Base-by-base conservation (phyloP, 2,329 filamentous ascomycete genomes). In the Clathrospora elynae region DNA sequence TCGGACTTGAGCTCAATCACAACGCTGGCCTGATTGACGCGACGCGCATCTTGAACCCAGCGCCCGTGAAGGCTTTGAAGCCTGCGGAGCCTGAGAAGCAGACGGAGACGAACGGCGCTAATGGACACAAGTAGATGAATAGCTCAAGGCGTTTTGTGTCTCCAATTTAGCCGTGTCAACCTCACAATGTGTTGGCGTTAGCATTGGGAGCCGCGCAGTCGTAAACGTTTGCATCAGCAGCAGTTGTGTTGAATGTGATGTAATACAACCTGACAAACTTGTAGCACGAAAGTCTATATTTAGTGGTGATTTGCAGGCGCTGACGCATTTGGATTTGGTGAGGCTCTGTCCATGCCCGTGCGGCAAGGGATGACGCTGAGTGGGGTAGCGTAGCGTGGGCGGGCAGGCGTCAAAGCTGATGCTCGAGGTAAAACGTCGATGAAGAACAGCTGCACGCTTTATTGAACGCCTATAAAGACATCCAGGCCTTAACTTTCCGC, bases 1-100 rank as follows among this genome's bases (percentile, higher is more conserved):
- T 96, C 63, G 91, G 91, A 4, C 77, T 96, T 35, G 90, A 91
- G 46, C 72, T 96, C 43, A 96, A 93, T 71, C 89, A 89, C 1
- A 81, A 81, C 12, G 88, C 86, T 17, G 88, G 87, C 64, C 74
- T 96, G 49, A 87, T 96, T 40, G 82, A 90, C 26, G 87, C 88
- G 5, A 77, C 82, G 32, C 81, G 83, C 42, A 79, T 96, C 11
- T 74, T 96, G 42, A 87, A 81, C 36, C 86, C 88, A 13, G 83
- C 66, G 61, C 86, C 72, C 48, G 53, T 58, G 22, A 75, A 66
- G 58, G 61, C 73, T 11, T 53, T 77, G 47, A 67, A 67, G 47
- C 47, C 58, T 6, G 46, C 55, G 6, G 60, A 63, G 31, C 33
- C 29, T 10, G 56, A 66, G 42, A 47, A 56, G 42, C 43, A 57